Base-by-base conservation (phyloP, 108 stramenopile genomes). In the Pseudonitzschia multistriata region DNA sequence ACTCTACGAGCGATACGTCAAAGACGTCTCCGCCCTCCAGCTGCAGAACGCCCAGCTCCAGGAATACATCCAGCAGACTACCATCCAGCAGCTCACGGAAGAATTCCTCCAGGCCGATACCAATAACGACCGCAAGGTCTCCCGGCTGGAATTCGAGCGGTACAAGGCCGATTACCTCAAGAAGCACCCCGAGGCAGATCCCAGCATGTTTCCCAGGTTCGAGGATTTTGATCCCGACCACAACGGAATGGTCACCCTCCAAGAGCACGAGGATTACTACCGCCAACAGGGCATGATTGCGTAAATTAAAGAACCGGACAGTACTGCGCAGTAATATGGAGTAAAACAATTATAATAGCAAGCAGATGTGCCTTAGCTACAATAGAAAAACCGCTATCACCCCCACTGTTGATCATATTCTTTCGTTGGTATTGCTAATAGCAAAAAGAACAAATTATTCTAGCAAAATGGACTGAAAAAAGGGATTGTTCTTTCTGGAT, bases 171-270 rank as follows among this genome's bases (percentile, higher is more conserved):
- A 74, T 14, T 74, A 74, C 40, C 34, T 74, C 24, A 42, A 53
- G 24, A 68, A 68, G 42, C 66, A 74, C 67, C 74, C 74, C 59
- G 74, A 74, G 42, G 66, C 66, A 0, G 45, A 48, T 11, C 29
- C 50, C 29, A 21, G 19, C 24, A 50, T 53, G 68, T 74, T 74
- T 30, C 74, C 74, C n/a, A 30, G 25, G 37, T 74, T 74, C 59
- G 74, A 74, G 37, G 74, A 68, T 25, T 74, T 74, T 74, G 74
- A 74, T 62, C 74, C 74, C 45, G 74, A 74, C 40, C 63, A 53
- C 45, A 74, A 74, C 68, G 74, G 74, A 35, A 45, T 74, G 57
- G 66, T 74, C 24, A 74, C 49, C 11, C 28, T 65, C 27, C 21
- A 25, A 10, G 74, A 74, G 33, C 63, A 74, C 57, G 74, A 74